These are phyloP conservation scores for Trebouxia gelatinosa DNA, from an alignment of 163 green algal species.

Conservation along the genomic window DNA sequence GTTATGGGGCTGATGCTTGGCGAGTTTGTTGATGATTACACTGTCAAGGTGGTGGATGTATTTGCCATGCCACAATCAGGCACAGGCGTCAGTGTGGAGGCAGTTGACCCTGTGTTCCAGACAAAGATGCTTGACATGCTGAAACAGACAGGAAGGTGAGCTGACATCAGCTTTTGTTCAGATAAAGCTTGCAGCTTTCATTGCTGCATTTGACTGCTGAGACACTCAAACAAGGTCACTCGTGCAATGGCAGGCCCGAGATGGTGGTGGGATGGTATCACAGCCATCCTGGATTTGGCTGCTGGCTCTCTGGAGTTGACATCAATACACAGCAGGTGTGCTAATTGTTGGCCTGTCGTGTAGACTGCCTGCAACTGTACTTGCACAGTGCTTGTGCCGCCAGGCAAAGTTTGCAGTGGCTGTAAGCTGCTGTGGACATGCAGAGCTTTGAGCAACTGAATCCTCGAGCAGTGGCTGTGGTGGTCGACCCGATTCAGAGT, in stretches of 20 bases:
- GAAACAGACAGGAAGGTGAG: constrained; percentile 89
- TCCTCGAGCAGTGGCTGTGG: constrained; percentile 93
- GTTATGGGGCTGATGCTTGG: constrained; percentile 99
- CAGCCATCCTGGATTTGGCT: constrained; percentile 97
- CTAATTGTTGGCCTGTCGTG: too few relatives aligned
- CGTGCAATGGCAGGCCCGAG: constrained; percentile 60
- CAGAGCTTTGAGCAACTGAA: constrained; percentile 99
- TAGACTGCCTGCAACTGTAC: too few relatives aligned
- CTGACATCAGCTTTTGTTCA: background rate
- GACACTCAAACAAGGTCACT: too few relatives aligned
- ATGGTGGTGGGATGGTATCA: constrained; percentile 99
- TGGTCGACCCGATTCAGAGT: constrained; percentile 97
- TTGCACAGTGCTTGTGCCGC: too few relatives aligned
- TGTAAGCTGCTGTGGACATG: too few relatives aligned
- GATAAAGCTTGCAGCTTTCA: too few relatives aligned
- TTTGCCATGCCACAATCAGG: constrained; percentile 99
- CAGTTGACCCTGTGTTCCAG: constrained; percentile 99
- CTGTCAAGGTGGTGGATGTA: constrained; percentile 96
- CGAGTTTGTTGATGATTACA: constrained; percentile 99
- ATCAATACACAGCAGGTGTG: constrained; percentile 81
- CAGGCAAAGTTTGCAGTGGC: too few relatives aligned
- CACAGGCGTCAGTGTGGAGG: constrained; percentile 97
- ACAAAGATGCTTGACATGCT: constrained; percentile 99
- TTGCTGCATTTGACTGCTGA: too few relatives aligned
- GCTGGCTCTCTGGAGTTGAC: constrained; percentile 99